Conservation (phyloP, 352 stramenopile genomes). For the Globisporangium radiosum region DNA sequence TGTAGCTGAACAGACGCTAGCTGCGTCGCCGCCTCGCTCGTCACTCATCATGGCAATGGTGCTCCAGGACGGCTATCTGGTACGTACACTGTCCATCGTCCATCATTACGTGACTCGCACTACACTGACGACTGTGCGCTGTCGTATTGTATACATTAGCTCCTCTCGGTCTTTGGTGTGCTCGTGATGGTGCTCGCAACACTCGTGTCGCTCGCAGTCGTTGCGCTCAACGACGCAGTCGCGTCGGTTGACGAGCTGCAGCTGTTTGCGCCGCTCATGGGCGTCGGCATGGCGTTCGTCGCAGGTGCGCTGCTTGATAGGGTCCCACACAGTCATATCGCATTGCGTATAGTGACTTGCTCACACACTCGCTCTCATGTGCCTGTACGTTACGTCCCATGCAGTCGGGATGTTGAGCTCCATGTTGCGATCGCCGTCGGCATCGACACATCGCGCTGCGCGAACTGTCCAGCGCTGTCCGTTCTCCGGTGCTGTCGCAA, state of each 20-base stretch:
- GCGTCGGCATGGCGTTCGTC: slow-evolving; percentile 52
- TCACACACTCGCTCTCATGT: too few relatives aligned
- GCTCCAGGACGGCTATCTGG: slow-evolving; percentile 42
- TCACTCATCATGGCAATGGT: slow-evolving; percentile 29
- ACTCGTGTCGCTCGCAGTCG: slow-evolving; percentile 42
- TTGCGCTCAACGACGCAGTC: slow-evolving; percentile 33
- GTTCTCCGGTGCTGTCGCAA: slow-evolving; percentile 10
- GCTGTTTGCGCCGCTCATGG: slow-evolving; percentile 62
- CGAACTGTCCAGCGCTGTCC: slow-evolving; percentile 10
- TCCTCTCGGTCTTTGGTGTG: slow-evolving; percentile 44
- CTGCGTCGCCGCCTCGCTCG: slow-evolving; percentile 19
- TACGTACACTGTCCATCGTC: slow-evolving; percentile 7
- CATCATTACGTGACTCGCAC: too few relatives aligned
- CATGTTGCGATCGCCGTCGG: slow-evolving; percentile 23
- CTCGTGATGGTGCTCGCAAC: slow-evolving; percentile 47
- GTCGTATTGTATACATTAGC: slow-evolving; percentile 3
- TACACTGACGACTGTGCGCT: not conserved
- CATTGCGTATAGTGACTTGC: too few relatives aligned
- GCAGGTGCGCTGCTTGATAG: slow-evolving; percentile 16
- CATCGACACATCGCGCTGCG: slow-evolving; percentile 17
- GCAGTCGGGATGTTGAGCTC: slow-evolving; percentile 34
- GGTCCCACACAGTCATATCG: too few relatives aligned
- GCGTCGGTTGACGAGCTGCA: slow-evolving; percentile 46
- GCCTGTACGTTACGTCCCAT: not conserved
- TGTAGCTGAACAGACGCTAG: slow-evolving; percentile 4